Percentiles rank a stretch among this genome's conserved stretches.
Conservation (phyloP, 106 monocot species). For the Allium sativum region DNA sequence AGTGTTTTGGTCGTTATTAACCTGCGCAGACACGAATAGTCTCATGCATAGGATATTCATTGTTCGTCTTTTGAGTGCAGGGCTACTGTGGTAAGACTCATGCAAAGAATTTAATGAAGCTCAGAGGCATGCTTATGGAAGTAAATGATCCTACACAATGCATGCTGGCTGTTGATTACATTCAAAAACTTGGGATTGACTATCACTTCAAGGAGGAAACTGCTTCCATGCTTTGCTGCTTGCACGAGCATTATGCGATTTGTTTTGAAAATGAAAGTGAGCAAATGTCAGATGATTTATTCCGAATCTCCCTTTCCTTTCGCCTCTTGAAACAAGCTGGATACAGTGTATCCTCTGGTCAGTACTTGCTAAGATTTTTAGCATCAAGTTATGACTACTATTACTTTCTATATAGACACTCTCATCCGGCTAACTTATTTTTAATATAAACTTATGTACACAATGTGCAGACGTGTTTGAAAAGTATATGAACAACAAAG, state of each 20-base stretch:
- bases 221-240: not conserved
- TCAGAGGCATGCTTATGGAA: conserved; percentile 5
- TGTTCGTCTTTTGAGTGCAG: not conserved
- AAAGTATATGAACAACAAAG: conserved; percentile 16
- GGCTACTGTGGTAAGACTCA: not conserved
- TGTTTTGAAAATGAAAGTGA: not conserved
- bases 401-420: too few relatives aligned
- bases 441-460: too few relatives aligned
- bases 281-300: not conserved
- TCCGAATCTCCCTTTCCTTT: conserved; percentile 3
- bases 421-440: too few relatives aligned
- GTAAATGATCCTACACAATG: conserved; percentile 1
- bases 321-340: too few relatives aligned
- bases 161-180: conserved; percentile 12
- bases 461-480: conserved; percentile 16
- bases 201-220: conserved; percentile 29
- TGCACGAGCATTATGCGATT: not conserved
- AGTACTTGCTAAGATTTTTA: too few relatives aligned
- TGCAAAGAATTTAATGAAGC: not conserved
- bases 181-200: conserved; percentile 22
- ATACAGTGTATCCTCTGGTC: too few relatives aligned
- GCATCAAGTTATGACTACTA: too few relatives aligned
- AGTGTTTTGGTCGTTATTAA: not conserved
- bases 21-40: not conserved
- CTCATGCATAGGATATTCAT: not conserved